Base-by-base conservation (phyloP, 1,284 basidiomycete species). In the Chalciporus sp. region DNA sequence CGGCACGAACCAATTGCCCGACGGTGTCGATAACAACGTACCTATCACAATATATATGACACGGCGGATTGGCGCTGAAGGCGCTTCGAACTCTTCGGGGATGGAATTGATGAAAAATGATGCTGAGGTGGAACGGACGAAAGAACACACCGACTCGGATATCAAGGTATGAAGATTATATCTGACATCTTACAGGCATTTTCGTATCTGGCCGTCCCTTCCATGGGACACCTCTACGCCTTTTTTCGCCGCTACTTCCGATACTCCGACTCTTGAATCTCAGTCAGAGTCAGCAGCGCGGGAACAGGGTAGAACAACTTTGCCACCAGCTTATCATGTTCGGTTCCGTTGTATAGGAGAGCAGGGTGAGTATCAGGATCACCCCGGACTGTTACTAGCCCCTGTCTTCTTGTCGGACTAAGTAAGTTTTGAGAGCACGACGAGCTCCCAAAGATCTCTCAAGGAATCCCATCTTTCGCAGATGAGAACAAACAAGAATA, bases 201-300 rank as follows among this genome's bases (percentile, higher is more conserved):
- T 14, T 14, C 29, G 12, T 31, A 14, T 31, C 29, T 14, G 29
- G 8, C 29, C 29, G 8, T 10, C 29, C 29, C 3, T 31, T 23
- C 6, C 23, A 37, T 17, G 2, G 7, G 16, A 37, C 35, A 37
- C 16, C 16, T 5, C 35, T 37, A 37, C 16, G 16, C 9, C 6
- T 7, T 37, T 37, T 56, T 54, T 33, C 35, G 42, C 35, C 43
- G 53, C 53, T 37, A 43, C 48, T 42, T 54, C 43, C 11, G 55
- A 51, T 20, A 52, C 48, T 52, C 51, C 20, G 44, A 51, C 51
- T 41, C 27, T 14, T n/a, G 35, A 35, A 35, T 37, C 7, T 16
- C 16, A n/a, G 35, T 37, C 8, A n/a, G 16, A n/a, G 16, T n/a
- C 35, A 37, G 35, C 16, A n/a, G 35, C 35, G 35, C 33, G 35